These are phyloP conservation scores for Cutaneotrichosporon dermatis DNA, from an alignment of 1,284 basidiomycete species.

Conservation along the genomic window DNA sequence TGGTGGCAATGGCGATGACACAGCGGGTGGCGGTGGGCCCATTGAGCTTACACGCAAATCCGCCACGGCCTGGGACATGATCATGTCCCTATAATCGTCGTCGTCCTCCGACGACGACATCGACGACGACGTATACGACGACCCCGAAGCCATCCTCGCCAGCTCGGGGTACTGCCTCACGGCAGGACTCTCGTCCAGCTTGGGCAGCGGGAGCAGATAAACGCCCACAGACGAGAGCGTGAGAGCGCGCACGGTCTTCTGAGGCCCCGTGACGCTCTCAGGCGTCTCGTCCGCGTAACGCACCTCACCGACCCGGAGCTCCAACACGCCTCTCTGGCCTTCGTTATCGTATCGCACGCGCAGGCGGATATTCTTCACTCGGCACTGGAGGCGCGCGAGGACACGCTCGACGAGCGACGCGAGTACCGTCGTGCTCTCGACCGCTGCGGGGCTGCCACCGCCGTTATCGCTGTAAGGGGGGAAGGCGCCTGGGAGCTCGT, in stretches of 20 bases:
- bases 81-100: conserved; percentile 39
- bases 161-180: neutral
- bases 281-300: conserved; percentile 41
- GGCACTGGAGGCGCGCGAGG: conserved; percentile 73
- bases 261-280: conserved; percentile 4
- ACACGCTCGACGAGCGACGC: conserved; percentile 77
- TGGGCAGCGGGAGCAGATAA: conserved; percentile 19
- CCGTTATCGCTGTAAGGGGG: conserved; percentile 18
- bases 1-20: neutral
- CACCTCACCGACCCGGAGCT: conserved; percentile 40
- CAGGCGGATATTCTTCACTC: conserved; percentile 63
- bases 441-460: conserved; percentile 3
- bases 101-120: conserved; percentile 7
- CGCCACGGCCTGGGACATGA: conserved; percentile 52
- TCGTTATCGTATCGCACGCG: conserved; percentile 35
- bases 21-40: neutral
- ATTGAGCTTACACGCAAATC: conserved; percentile 47
- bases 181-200: neutral
- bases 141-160: conserved; percentile 5
- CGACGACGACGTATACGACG: conserved; percentile 31
- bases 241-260: conserved; percentile 24
- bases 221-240: conserved; percentile 26
- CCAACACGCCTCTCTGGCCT: conserved; percentile 30
- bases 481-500: conserved; percentile 39
- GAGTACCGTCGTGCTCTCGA: conserved; percentile 67